Evolutionary conservation across 2,329 filamentous ascomycete species (phyloP).

Genomic region (Lachnellula suecica): DNA sequence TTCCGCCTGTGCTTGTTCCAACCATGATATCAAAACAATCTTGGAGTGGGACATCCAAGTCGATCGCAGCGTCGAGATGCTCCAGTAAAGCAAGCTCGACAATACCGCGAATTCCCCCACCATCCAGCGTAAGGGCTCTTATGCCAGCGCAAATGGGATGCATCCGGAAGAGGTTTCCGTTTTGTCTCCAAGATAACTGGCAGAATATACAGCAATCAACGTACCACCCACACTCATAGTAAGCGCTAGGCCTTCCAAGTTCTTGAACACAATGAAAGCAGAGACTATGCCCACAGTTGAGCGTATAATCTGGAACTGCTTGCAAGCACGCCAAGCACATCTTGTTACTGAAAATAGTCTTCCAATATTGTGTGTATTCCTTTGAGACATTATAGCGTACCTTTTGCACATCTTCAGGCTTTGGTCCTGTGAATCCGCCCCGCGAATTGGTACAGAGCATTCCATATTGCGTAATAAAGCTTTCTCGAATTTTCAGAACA

Average conservation of each 20-base stretch:
- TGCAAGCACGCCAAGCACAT: conserved; percentile 2
- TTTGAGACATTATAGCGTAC: conserved; percentile 2
- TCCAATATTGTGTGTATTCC: conserved; percentile 4
- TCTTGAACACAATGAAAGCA: conserved; percentile 1
- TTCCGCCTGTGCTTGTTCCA: conserved; percentile 6
- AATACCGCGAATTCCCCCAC: conserved; percentile 6
- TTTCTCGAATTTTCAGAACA: not conserved
- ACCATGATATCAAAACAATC: conserved; percentile 9
- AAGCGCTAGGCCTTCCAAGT: not conserved
- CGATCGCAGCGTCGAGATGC: not conserved
- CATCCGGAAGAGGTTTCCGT: not conserved
- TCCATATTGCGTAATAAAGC: conserved; percentile 2
- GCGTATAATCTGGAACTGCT: conserved; percentile 1
- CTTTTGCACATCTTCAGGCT: not conserved
- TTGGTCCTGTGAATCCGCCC: not conserved
- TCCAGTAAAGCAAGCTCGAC: conserved; percentile 1
- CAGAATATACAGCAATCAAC: conserved; percentile 1
- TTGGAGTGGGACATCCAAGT: conserved; percentile 2
- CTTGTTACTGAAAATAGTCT: not conserved
- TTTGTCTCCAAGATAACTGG: not conserved
- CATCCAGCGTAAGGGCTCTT: conserved; percentile 4
- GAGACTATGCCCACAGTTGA: not conserved
- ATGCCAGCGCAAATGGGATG: not conserved
- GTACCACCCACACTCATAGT: not conserved
- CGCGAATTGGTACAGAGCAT: conserved; percentile 3